These are phyloP conservation scores for Keqinozyma sinolaborantium DNA, from an alignment of 1,139 yeast species.

Conservation along the genomic window DNA sequence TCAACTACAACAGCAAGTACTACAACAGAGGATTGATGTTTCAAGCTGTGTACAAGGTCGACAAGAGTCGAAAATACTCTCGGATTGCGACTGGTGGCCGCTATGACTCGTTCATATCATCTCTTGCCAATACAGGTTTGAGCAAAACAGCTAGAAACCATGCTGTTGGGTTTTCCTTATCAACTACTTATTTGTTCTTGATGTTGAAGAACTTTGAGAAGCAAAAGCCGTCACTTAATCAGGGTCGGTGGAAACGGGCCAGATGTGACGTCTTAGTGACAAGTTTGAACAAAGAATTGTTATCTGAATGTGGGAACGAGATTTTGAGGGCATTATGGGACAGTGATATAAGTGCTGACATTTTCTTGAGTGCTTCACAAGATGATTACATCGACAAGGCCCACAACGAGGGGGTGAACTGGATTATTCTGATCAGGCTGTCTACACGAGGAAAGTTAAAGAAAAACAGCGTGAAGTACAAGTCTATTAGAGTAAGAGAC, in stretches of 20 bases:
- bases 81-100: slow-evolving; percentile 90
- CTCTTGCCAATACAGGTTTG: slow-evolving; percentile 16
- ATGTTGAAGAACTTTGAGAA: slow-evolving; percentile 33
- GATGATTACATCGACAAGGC: slow-evolving; percentile 74
- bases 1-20: slow-evolving; percentile 77
- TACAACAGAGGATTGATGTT: slow-evolving; percentile 84
- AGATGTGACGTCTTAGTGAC: slow-evolving; percentile 83
- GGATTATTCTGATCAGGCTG: slow-evolving; percentile 75
- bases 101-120: slow-evolving; percentile 68
- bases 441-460: slow-evolving; percentile 24
- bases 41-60: slow-evolving; percentile 66
- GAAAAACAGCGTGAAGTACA: slow-evolving; percentile 37
- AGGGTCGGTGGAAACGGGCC: slow-evolving; percentile 24
- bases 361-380: slow-evolving; percentile 41
- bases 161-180: slow-evolving; percentile 82
- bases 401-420: slow-evolving; percentile 63
- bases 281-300: slow-evolving; percentile 51
- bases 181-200: slow-evolving; percentile 39
- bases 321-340: slow-evolving; percentile 68
- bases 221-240: slow-evolving; percentile 19
- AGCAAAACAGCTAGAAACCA: slow-evolving; percentile 29
- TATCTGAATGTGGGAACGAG: slow-evolving; percentile 60
- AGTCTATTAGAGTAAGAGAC: slow-evolving; percentile 72
- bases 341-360: slow-evolving; percentile 66
- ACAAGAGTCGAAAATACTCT: slow-evolving; percentile 35